phyloP scores from a whole-genome alignment of 1,284 basidiomycete genomes.

The Tilletia horrida region DNA sequence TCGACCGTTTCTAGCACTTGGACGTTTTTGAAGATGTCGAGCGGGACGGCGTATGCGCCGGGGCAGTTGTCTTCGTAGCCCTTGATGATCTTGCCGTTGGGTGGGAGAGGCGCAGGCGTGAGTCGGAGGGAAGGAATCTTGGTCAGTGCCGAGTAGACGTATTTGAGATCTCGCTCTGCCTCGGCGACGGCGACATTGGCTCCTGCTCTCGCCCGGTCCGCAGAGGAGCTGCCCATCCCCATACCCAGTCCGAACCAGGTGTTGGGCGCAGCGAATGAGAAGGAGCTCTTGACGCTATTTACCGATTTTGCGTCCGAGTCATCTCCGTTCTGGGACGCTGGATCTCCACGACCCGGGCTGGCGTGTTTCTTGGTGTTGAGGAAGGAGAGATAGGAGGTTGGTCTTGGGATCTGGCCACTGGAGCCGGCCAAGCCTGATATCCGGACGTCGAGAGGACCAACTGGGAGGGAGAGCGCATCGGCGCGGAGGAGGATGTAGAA shows the following conservation, averaged over 20 bases:
- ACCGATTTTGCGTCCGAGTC: slow-evolving; percentile 68
- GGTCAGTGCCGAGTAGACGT: slow-evolving; percentile 80
- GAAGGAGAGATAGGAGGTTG: slow-evolving; percentile 61
- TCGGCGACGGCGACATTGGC: slow-evolving; percentile 58
- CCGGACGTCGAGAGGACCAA: slow-evolving; percentile 76
- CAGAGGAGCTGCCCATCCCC: neutral
- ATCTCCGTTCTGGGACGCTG: slow-evolving; percentile 11
- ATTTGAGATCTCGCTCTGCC: slow-evolving; percentile 66
- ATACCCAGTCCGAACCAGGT: slow-evolving; percentile 59
- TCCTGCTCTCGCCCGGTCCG: neutral
- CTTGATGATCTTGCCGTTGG: slow-evolving; percentile 60
- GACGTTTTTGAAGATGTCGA: slow-evolving; percentile 79
- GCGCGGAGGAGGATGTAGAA: slow-evolving; percentile 83
- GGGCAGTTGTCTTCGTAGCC: slow-evolving; percentile 68
- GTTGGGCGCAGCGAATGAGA: slow-evolving; percentile 68
- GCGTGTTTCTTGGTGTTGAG: slow-evolving; percentile 24
- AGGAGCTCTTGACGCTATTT: slow-evolving; percentile 70
- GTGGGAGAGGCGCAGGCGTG: slow-evolving; percentile 59
- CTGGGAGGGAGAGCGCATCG: slow-evolving; percentile 68
- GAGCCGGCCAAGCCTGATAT: slow-evolving; percentile 26
- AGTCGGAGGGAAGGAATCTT: slow-evolving; percentile 70
- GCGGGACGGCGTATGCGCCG: slow-evolving; percentile 70
- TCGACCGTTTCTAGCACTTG: slow-evolving; percentile 70
- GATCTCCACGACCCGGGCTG: slow-evolving; percentile 13
- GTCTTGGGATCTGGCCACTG: slow-evolving; percentile 31